Conservation (phyloP, 345 rosid species). For the Citrus mangshanensis region DNA sequence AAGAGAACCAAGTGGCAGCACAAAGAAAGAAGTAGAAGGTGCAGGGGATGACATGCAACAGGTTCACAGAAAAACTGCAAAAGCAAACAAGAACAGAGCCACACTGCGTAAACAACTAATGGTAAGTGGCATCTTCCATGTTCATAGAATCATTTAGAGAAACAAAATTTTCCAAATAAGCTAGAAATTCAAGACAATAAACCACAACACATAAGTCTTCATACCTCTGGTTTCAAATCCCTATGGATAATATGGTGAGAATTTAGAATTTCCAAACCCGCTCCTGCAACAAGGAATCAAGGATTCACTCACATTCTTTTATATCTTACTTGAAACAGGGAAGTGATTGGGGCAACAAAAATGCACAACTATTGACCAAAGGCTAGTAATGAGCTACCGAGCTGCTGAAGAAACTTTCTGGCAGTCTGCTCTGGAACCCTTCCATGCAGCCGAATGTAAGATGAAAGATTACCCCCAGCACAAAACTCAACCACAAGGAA, state of each 20-base stretch:
- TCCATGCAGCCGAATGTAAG: slow-evolving; percentile 44
- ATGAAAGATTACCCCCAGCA: slow-evolving; percentile 53
- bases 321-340: not conserved
- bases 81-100: not conserved
- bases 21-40: not conserved
- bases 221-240: slow-evolving; percentile 70
- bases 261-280: slow-evolving; percentile 57
- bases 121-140: not conserved
- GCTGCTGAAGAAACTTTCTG: slow-evolving; percentile 54
- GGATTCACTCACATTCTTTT: not conserved
- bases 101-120: too few relatives aligned
- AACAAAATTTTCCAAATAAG: not conserved
- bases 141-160: not conserved
- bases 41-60: not conserved
- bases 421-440: slow-evolving; percentile 48
- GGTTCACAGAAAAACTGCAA: not conserved
- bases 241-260: slow-evolving; percentile 52
- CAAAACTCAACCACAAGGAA: slow-evolving; percentile 60
- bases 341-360: not conserved
- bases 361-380: not conserved
- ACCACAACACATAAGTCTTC: too few relatives aligned
- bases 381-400: slow-evolving; percentile 34
- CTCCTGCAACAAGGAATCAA: slow-evolving; percentile 35
- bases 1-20: not conserved
- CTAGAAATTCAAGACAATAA: not conserved